Percentiles rank a stretch among this genome's conserved stretches.
These are phyloP conservation scores for Houttuynia cordata DNA, from an alignment of 164 flowering plant species.

Conservation along the genomic window DNA sequence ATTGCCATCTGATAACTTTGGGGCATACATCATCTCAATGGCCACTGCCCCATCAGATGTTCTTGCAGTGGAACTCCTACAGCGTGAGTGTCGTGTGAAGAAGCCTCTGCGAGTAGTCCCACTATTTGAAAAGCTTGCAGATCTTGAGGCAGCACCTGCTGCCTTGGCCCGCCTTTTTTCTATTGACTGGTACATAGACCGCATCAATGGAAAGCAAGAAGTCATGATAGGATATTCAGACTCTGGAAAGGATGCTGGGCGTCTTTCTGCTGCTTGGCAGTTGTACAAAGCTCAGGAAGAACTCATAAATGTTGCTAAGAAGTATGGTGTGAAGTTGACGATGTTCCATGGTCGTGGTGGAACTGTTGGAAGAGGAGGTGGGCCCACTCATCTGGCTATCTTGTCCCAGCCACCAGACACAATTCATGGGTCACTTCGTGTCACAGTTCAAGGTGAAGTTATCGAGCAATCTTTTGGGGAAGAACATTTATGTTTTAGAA, in stretches of 20 bases:
- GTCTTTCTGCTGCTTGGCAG: constrained; percentile 96
- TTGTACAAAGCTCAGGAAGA: constrained; percentile 97
- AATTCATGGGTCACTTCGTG: constrained; percentile 89
- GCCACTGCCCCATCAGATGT: constrained; percentile 96
- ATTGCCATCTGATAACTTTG: constrained; percentile 86
- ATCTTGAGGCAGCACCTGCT: constrained; percentile 94
- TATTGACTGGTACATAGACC: constrained; percentile 76
- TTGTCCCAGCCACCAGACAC: constrained; percentile 99
- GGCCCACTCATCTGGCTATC: constrained; percentile 98
- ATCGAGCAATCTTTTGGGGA: constrained; percentile 98
- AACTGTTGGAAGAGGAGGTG: constrained; percentile 99
- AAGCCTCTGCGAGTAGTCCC: constrained; percentile 88
- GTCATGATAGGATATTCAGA: constrained; percentile 99
- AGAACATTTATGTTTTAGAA: constrained; percentile 94
- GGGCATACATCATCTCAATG: constrained; percentile 98
- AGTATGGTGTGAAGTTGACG: constrained; percentile 80
- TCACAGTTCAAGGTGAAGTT: constrained; percentile 97
- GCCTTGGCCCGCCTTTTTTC: constrained; percentile 87
- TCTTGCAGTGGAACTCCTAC: constrained; percentile 92
- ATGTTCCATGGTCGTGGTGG: constrained; percentile 99
- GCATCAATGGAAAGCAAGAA: constrained; percentile 92
- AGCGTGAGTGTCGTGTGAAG: constrained; percentile 88
- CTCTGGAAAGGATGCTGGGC: constrained; percentile 98
- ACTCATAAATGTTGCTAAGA: constrained; percentile 81
- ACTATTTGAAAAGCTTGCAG: constrained; percentile 90